Evolutionary conservation across 1,284 basidiomycete genomes (phyloP).

Genomic region (Trametes pubescens): DNA sequence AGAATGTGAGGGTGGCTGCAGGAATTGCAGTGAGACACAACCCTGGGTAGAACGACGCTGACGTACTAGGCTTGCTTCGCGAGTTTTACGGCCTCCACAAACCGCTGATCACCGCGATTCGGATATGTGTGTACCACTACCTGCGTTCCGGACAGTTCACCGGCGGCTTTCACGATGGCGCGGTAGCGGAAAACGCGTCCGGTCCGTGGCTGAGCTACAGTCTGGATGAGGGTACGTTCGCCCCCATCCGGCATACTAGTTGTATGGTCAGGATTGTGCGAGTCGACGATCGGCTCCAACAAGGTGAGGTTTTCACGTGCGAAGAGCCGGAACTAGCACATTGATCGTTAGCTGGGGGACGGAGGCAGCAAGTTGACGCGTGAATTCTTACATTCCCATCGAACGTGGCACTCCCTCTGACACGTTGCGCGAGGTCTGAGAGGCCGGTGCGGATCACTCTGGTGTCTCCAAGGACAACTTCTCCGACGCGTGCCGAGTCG

Average conservation of each 20-base stretch:
- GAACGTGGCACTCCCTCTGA: neutral
- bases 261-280: too few species aligned
- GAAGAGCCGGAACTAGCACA: neutral
- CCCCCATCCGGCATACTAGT: too few species aligned
- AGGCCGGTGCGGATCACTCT: neutral
- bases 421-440: neutral
- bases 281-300: neutral
- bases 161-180: neutral
- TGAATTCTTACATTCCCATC: neutral
- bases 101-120: neutral
- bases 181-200: neutral
- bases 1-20: neutral
- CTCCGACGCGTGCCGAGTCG: neutral
- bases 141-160: neutral
- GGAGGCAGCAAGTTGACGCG: neutral
- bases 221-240: too few species aligned
- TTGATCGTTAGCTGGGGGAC: neutral
- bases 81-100: neutral
- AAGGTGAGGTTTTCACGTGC: neutral
- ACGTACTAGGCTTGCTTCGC: neutral
- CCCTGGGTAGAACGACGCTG: neutral
- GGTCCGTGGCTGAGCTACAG: neutral
- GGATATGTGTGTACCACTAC: neutral
- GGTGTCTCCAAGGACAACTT: neutral
- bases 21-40: neutral